Evolutionary conservation across 345 rosid species (phyloP).

Genomic region (Boechera stricta): DNA sequence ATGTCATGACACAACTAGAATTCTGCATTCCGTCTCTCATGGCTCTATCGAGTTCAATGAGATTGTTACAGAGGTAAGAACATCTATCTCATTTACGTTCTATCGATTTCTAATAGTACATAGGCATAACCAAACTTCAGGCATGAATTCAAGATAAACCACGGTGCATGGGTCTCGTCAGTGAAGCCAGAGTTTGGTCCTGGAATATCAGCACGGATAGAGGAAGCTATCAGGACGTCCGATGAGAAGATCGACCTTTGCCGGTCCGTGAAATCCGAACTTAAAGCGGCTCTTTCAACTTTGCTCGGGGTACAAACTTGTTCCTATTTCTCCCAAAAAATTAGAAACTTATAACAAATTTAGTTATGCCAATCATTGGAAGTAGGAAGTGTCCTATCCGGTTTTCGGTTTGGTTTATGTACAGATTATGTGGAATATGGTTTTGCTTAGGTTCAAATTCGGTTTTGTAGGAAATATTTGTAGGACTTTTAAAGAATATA

Average conservation of each 20-base stretch:
- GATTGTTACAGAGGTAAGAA: constrained; percentile 65
- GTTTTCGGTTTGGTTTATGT: not conserved
- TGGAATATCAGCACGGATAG: constrained; percentile 60
- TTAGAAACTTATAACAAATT: not conserved
- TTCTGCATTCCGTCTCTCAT: constrained; percentile 68
- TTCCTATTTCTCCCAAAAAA: constrained; percentile 9
- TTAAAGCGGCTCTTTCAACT: constrained; percentile 58
- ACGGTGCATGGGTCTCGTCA: constrained; percentile 69
- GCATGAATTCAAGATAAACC: constrained; percentile 85
- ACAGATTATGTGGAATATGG: not conserved
- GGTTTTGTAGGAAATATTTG: no score
- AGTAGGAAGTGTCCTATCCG: not conserved
- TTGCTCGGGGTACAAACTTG: constrained; percentile 70
- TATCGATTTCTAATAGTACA: not conserved
- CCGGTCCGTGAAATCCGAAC: constrained; percentile 57
- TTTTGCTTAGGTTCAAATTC: no score
- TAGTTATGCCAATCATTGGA: not conserved
- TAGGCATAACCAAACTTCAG: constrained; percentile 44
- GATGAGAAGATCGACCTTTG: constrained; percentile 57
- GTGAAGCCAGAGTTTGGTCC: constrained; percentile 84
- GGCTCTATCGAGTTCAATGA: constrained; percentile 81
- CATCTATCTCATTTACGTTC: not conserved
- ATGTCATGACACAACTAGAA: constrained; percentile 44
- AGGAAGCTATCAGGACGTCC: constrained; percentile 62
- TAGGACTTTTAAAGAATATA: not conserved